Evolutionary conservation across 176 grass and related monocot species (phyloP).

Genomic region (Dactylis glomerata): DNA sequence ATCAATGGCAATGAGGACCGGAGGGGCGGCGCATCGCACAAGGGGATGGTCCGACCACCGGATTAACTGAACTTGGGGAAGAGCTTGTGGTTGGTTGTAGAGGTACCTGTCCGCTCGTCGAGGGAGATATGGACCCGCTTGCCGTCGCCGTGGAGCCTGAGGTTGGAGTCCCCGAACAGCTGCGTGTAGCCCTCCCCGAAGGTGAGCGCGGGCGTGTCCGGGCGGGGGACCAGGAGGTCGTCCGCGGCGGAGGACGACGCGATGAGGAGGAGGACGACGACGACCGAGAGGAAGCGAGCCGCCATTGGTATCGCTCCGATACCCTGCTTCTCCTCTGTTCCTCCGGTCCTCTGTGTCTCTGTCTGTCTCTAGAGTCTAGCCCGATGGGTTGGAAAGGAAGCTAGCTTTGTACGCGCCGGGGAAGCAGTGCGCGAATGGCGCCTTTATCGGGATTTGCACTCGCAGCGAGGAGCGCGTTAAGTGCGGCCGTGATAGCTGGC

Average conservation of each 20-base stretch:
- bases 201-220: conserved; percentile 33
- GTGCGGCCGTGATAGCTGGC: too few species aligned
- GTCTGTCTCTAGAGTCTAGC: background rate
- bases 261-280: background rate
- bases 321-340: background rate
- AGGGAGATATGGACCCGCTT: conserved; percentile 75
- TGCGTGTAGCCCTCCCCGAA: conserved; percentile 81
- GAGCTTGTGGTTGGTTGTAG: too few species aligned
- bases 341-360: background rate
- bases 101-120: conserved; percentile 66
- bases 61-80: too few species aligned
- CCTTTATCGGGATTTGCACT: conserved; percentile 37
- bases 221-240: conserved; percentile 23
- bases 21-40: too few species aligned
- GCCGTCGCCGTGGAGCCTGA: conserved; percentile 71
- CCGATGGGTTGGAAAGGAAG: conserved; percentile 32
- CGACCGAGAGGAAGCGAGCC: conserved; percentile 5
- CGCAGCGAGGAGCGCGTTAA: background rate
- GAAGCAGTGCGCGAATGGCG: background rate
- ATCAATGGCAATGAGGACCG: too few species aligned
- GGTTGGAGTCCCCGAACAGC: conserved; percentile 89
- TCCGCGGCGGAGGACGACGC: conserved; percentile 17
- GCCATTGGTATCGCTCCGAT: conserved; percentile 37
- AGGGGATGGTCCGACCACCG: too few species aligned
- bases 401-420: conserved; percentile 15